Percentiles rank a stretch among this genome's conserved stretches.
These are phyloP conservation scores for Camelina neglecta DNA, from an alignment of 345 rosid species.

Conservation along the genomic window DNA sequence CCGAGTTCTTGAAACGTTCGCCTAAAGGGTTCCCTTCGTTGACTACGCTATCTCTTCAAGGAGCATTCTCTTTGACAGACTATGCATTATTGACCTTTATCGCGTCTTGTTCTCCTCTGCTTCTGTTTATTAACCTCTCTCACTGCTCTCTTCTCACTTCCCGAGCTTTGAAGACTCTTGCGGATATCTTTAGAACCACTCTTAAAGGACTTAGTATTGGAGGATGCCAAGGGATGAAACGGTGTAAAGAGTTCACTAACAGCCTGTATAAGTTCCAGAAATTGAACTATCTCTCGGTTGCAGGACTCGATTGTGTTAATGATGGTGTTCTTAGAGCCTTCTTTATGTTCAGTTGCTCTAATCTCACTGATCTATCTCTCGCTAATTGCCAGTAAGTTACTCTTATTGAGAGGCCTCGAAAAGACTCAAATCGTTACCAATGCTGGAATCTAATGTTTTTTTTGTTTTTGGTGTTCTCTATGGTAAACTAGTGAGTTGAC, in stretches of 20 bases:
- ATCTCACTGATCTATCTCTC: constrained; percentile 48
- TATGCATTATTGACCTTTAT: constrained; percentile 44
- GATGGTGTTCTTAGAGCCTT: constrained; percentile 38
- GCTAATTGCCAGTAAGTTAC: constrained; percentile 38
- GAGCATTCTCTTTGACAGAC: constrained; percentile 55
- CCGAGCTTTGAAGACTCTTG: constrained; percentile 42
- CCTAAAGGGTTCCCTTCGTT: constrained; percentile 43
- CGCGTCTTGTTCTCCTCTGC: constrained; percentile 47
- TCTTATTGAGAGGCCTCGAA: not conserved
- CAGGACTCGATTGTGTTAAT: constrained; percentile 47
- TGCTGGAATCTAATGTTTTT: not conserved
- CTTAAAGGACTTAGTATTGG: constrained; percentile 57
- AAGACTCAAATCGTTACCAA: not conserved
- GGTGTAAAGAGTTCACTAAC: constrained; percentile 33
- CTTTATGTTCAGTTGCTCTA: constrained; percentile 36
- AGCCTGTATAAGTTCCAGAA: constrained; percentile 42
- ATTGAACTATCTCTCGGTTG: constrained; percentile 53
- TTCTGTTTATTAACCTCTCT: constrained; percentile 53
- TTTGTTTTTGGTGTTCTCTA: constrained; percentile 21
- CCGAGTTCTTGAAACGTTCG: constrained; percentile 41
- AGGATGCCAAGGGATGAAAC: constrained; percentile 52
- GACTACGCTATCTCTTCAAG: constrained; percentile 51
- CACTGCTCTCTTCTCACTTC: constrained; percentile 53
- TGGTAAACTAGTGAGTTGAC: constrained; percentile 54
- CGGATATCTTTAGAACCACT: constrained; percentile 35